Percentiles rank a stretch among this genome's conserved stretches.
Evolutionary conservation across 192 early-diverging fungal genomes (phyloP).

Genomic region (Linnemannia elongata): DNA sequence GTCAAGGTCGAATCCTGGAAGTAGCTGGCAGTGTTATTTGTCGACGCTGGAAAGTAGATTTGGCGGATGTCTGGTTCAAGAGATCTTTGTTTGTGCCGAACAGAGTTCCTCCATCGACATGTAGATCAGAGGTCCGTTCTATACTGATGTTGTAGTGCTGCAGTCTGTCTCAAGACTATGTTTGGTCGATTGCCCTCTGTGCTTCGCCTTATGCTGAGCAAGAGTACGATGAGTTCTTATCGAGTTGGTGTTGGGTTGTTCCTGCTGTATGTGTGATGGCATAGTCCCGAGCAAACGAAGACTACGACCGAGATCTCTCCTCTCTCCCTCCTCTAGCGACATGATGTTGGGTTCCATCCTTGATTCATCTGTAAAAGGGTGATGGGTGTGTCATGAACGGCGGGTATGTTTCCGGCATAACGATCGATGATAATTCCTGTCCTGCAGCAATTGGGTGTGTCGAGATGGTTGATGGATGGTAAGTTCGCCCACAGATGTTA

Average conservation of each 20-base stretch:
- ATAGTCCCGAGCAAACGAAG: neutral
- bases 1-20: neutral
- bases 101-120: neutral
- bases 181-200: neutral
- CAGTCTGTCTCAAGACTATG: neutral
- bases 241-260: neutral
- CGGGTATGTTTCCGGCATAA: neutral
- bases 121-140: neutral
- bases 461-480: slow-evolving; percentile 11
- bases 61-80: neutral
- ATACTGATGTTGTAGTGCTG: neutral
- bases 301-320: neutral
- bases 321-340: neutral
- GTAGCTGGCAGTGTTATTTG: neutral
- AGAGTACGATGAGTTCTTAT: neutral
- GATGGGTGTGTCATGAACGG: neutral
- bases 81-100: neutral
- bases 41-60: neutral
- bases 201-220: neutral
- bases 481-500: neutral
- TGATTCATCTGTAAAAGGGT: neutral
- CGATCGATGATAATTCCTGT: neutral
- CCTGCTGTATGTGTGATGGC: neutral
- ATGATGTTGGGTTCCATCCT: slow-evolving; percentile 9
- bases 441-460: neutral